A percentile compares a stretch with the other conserved stretches of the same genome.
Conservation (phyloP, 176 grass and related monocot genomes). For the Lolium perenne region DNA sequence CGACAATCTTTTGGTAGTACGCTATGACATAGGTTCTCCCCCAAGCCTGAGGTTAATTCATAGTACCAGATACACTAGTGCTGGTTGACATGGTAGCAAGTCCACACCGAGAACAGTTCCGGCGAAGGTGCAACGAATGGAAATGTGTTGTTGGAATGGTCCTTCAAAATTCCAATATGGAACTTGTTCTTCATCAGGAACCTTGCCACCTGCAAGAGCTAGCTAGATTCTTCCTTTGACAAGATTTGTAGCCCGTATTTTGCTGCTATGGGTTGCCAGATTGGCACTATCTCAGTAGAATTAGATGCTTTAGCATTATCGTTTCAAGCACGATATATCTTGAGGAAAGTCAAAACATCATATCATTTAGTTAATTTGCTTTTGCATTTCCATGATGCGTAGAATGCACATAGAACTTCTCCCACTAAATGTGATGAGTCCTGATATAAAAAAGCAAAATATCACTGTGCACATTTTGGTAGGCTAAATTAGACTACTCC, state of each 20-base stretch:
- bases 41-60: too few species aligned
- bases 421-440: too few species aligned
- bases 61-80: background rate
- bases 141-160: background rate
- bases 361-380: background rate
- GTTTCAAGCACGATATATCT: slow-evolving; percentile 19
- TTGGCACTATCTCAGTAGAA: slow-evolving; percentile 12
- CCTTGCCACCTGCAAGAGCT: background rate
- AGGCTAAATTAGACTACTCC: too few species aligned
- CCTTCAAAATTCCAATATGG: slow-evolving; percentile 24
- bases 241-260: slow-evolving; percentile 3
- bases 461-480: too few species aligned
- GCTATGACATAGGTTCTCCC: too few species aligned
- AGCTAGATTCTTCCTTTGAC: slow-evolving; percentile 29
- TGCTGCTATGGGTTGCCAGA: background rate
- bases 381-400: background rate
- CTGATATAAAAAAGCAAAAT: too few species aligned
- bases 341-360: slow-evolving; percentile 26
- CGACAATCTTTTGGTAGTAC: too few species aligned
- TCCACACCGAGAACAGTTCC: background rate
- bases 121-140: background rate
- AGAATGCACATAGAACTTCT: too few species aligned
- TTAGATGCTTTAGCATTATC: slow-evolving; percentile 28
- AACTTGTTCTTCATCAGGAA: slow-evolving; percentile 35
- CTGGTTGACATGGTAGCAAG: slow-evolving; percentile 19